Evolutionary conservation across 108 stramenopile genomes (phyloP).

Genomic region (Poteriospumella lacustris): DNA sequence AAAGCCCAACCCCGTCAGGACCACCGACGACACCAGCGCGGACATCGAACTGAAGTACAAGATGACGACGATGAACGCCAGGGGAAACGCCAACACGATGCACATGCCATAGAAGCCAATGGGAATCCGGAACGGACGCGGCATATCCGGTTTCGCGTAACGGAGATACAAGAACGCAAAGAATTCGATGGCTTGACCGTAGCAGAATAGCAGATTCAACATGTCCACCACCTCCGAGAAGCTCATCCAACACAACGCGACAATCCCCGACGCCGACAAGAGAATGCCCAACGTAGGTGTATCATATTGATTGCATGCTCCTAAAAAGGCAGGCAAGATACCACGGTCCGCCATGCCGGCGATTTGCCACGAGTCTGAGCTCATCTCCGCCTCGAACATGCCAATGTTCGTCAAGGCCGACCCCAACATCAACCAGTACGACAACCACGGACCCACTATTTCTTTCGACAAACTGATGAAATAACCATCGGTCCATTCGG

Average conservation of each 20-base stretch:
- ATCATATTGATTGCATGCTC: conserved; percentile 64
- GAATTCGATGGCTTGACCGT: conserved; percentile 78
- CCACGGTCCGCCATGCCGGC: conserved; percentile 90
- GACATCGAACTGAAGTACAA: background rate
- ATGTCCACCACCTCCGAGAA: conserved; percentile 78
- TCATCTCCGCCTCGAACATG: conserved; percentile 87
- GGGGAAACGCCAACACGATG: conserved; percentile 2
- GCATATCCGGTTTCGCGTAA: conserved; percentile 39
- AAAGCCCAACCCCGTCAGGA: background rate
- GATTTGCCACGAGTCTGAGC: conserved; percentile 76
- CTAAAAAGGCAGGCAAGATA: conserved; percentile 71
- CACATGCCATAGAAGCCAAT: conserved; percentile 16
- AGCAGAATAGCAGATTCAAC: conserved; percentile 75
- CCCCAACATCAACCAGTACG: conserved; percentile 79
- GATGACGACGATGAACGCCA: conserved; percentile 9
- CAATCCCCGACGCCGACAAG: conserved; percentile 66
- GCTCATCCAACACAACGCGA: conserved; percentile 59
- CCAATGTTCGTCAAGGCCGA: conserved; percentile 79
- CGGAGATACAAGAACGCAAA: conserved; percentile 86
- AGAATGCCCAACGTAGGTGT: conserved; percentile 80
- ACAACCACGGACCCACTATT: conserved; percentile 73
- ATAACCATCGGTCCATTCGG: conserved; percentile 68
- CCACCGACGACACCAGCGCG: background rate
- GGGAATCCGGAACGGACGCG: conserved; percentile 40
- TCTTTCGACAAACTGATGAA: conserved; percentile 45